These are phyloP conservation scores for Podaxis mareebaensis DNA, from an alignment of 768 basidiomycete genomes.

Conservation along the genomic window DNA sequence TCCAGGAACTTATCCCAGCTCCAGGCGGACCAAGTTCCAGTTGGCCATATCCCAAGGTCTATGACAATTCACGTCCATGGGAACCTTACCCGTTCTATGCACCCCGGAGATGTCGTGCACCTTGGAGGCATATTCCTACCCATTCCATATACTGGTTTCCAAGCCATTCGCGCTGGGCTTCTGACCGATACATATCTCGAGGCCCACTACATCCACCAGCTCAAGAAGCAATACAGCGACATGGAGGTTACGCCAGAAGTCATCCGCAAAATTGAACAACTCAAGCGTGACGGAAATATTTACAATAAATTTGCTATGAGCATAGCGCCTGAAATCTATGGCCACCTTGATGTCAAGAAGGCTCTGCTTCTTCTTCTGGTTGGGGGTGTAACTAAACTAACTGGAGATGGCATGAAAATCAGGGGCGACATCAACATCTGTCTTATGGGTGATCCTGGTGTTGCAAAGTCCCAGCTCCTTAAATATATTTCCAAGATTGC, in stretches of 20 bases:
- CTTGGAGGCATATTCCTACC: slow-evolving; percentile 97
- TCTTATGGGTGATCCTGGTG: slow-evolving; percentile 99
- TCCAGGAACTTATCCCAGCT: slow-evolving; percentile 11
- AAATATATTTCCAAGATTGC: slow-evolving; percentile 99
- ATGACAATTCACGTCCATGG: slow-evolving; percentile 98
- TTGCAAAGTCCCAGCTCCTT: slow-evolving; percentile 94
- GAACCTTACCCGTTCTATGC: slow-evolving; percentile 84
- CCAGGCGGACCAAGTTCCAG: slow-evolving; percentile 97
- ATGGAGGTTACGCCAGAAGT: slow-evolving; percentile 93
- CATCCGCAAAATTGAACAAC: slow-evolving; percentile 60
- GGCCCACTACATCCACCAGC: slow-evolving; percentile 84
- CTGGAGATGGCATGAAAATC: slow-evolving; percentile 98
- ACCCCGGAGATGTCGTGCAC: slow-evolving; percentile 94
- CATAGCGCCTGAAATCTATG: slow-evolving; percentile 98
- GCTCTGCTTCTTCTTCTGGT: slow-evolving; percentile 89
- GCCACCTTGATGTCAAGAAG: slow-evolving; percentile 97
- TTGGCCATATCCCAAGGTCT: slow-evolving; percentile 97
- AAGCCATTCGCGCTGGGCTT: slow-evolving; percentile 94
- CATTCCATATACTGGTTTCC: slow-evolving; percentile 96
- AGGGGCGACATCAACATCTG: slow-evolving; percentile 97
- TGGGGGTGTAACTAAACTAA: slow-evolving; percentile 93
- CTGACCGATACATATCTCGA: slow-evolving; percentile 98
- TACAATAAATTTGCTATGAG: slow-evolving; percentile 89
- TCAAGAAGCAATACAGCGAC: slow-evolving; percentile 96
- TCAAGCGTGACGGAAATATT: slow-evolving; percentile 74